A percentile compares a stretch with the other conserved stretches of the same genome.
Conservation (phyloP, 1,284 basidiomycete species). For the Flammula alnicola region DNA sequence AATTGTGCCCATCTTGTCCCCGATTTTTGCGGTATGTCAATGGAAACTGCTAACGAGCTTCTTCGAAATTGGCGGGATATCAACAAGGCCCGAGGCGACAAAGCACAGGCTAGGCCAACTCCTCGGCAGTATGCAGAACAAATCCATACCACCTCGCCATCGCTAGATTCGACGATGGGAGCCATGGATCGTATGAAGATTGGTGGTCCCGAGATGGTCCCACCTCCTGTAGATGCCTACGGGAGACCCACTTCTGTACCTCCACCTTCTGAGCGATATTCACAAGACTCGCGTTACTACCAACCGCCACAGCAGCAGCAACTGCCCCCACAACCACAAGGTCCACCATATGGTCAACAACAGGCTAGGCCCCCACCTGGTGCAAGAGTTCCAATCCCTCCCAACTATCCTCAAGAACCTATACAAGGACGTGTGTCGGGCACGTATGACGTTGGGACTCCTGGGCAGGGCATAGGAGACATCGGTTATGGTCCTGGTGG, state of each 20-base stretch:
- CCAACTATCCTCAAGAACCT: constrained; percentile 41
- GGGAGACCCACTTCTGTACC: constrained; percentile 32
- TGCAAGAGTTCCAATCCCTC: constrained; percentile 46
- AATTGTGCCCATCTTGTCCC: constrained; percentile 98
- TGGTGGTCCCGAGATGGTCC: constrained; percentile 36
- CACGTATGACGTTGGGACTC: constrained; percentile 22
- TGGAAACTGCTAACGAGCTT: constrained; percentile 97
- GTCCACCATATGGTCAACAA: constrained; percentile 31
- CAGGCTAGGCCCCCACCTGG: constrained; percentile 51
- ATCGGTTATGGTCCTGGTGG: constrained; percentile 25
- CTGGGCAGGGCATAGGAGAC: constrained; percentile 12
- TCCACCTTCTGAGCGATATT: constrained; percentile 41
- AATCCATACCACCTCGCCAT: constrained; percentile 27
- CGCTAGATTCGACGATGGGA: constrained; percentile 37
- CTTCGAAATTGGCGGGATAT: constrained; percentile 90
- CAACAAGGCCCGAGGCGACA: constrained; percentile 59
- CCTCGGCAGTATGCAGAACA: constrained; percentile 39
- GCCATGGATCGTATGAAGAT: constrained; percentile 59
- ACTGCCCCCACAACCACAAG: constrained; percentile 25
- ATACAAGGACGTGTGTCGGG: constrained; percentile 28
- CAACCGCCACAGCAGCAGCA: constrained; percentile 31
- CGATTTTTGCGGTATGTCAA: constrained; percentile 99
- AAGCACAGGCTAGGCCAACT: constrained; percentile 41
- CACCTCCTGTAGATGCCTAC: constrained; percentile 42
- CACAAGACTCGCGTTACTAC: constrained; percentile 43